Percentiles rank a stretch among this genome's conserved stretches.
Conservation (phyloP, 495 filamentous ascomycete genomes). For the Penicillium alfredii region DNA sequence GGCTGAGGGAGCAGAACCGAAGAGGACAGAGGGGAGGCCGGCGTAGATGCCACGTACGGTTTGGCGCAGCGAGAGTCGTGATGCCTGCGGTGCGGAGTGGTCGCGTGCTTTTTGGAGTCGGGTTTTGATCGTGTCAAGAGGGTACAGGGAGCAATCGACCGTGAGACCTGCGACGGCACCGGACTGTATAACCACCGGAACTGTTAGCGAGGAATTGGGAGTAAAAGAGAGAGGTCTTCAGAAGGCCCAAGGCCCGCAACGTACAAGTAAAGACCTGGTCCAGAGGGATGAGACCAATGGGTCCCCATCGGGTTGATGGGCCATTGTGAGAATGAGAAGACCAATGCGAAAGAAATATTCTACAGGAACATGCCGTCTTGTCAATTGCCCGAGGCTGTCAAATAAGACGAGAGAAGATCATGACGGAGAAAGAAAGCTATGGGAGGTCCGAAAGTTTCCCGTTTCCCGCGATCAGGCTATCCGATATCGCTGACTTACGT, state of each 20-base stretch:
- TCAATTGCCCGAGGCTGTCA: conserved; percentile 3
- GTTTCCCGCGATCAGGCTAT: conserved; percentile 26
- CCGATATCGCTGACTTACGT: conserved; percentile 23
- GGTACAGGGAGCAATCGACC: conserved; percentile 85
- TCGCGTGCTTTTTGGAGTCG: conserved; percentile 82
- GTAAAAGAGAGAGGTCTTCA: background rate
- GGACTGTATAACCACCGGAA: conserved; percentile 47
- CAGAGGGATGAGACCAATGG: conserved; percentile 39
- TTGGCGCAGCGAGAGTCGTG: conserved; percentile 36
- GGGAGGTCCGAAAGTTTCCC: conserved; percentile 21
- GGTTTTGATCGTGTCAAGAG: conserved; percentile 87
- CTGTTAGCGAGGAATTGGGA: conserved; percentile 1
- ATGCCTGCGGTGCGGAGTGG: conserved; percentile 55
- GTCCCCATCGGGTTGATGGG: conserved; percentile 27
- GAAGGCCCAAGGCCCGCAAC: too few relatives aligned
- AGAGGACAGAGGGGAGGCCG: conserved; percentile 57
- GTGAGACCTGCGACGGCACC: conserved; percentile 81
- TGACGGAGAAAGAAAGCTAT: conserved; percentile 14
- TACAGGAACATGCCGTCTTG: conserved; percentile 11
- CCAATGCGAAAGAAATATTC: conserved; percentile 1
- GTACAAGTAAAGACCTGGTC: conserved; percentile 43
- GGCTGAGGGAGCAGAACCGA: conserved; percentile 87
- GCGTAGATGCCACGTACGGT: conserved; percentile 69
- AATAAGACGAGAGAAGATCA: conserved; percentile 2
- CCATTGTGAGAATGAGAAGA: conserved; percentile 18